A percentile compares a stretch with the other conserved stretches of the same genome.
phyloP scores from a whole-genome alignment of 1,139 yeast species.

The Yamadazyma sp. region DNA sequence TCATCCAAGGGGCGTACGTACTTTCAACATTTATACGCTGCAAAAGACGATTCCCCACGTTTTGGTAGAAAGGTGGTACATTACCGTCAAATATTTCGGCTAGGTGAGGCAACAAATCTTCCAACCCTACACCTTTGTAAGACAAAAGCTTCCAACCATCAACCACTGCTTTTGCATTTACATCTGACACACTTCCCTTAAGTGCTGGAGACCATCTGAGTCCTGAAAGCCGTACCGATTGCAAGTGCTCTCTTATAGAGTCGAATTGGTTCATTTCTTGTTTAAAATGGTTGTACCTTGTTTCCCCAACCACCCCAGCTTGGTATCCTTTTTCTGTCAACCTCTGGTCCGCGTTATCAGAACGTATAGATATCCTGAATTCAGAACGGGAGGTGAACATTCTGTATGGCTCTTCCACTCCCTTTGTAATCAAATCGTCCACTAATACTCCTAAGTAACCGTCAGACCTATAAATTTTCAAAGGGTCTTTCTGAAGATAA shows the following conservation, averaged over 20 bases:
- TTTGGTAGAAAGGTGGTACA: conserved; percentile 22
- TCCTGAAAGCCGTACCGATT: conserved; percentile 49
- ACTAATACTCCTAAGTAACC: conserved; percentile 91
- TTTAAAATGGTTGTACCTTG: conserved; percentile 53
- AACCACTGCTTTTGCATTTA: conserved; percentile 29
- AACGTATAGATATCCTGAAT: conserved; percentile 81
- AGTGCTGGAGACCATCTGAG: conserved; percentile 60
- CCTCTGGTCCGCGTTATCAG: conserved; percentile 91
- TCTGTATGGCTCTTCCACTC: conserved; percentile 95
- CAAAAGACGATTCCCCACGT: conserved; percentile 52
- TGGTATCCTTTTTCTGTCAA: conserved; percentile 68
- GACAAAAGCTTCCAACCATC: conserved; percentile 49
- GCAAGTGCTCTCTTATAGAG: conserved; percentile 45
- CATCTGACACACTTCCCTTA: conserved; percentile 48
- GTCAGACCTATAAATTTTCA: conserved; percentile 69
- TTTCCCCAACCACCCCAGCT: conserved; percentile 65
- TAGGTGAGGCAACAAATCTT: conserved; percentile 34
- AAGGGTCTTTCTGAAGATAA: conserved; percentile 37
- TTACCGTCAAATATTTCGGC: conserved; percentile 17
- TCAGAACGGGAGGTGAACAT: conserved; percentile 98
- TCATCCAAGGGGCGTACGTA: conserved; percentile 77
- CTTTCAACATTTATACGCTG: conserved; percentile 76
- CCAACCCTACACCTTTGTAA: conserved; percentile 34
- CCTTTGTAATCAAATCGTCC: conserved; percentile 92
- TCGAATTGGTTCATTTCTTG: conserved; percentile 49